Evolutionary conservation across 2,329 filamentous ascomycete genomes (phyloP).

Genomic region (Mariannaea elegans): DNA sequence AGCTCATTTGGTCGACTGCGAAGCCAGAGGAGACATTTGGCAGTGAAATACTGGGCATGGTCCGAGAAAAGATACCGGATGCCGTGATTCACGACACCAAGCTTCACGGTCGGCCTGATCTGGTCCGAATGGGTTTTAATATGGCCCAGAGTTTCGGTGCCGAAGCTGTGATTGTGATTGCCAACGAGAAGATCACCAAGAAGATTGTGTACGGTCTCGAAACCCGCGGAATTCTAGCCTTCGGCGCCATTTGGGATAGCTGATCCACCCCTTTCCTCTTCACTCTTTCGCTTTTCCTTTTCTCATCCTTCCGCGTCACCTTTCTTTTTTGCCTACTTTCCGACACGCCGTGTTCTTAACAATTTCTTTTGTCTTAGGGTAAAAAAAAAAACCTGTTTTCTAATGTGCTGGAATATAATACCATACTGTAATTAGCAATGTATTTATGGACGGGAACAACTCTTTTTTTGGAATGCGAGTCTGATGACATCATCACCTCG

Average conservation of each 20-base stretch:
- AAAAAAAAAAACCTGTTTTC: too few species aligned
- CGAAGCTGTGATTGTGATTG: conserved; percentile 79
- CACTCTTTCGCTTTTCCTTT: not conserved
- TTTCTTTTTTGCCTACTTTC: too few species aligned
- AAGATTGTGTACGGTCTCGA: conserved; percentile 76
- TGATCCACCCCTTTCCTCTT: conserved; percentile 29
- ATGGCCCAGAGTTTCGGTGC: conserved; percentile 63
- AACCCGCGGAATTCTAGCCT: conserved; percentile 71
- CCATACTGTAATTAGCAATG: too few species aligned
- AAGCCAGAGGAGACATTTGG: conserved; percentile 71
- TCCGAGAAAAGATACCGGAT: conserved; percentile 65
- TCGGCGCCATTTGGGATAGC: conserved; percentile 77
- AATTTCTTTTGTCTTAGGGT: too few species aligned
- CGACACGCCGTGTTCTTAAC: too few species aligned
- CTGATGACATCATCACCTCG: too few species aligned
- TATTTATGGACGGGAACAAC: too few species aligned
- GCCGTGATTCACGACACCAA: conserved; percentile 76
- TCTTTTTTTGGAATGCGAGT: too few species aligned
- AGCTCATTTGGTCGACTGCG: conserved; percentile 75
- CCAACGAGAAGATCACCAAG: conserved; percentile 73
- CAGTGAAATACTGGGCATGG: conserved; percentile 60
- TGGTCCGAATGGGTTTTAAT: conserved; percentile 61
- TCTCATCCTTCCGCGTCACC: not conserved
- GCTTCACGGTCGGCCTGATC: conserved; percentile 65
- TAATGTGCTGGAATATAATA: too few species aligned